phyloP scores from a whole-genome alignment of 78 protist genomes.

The Cavenderia fasciculata region DNA sequence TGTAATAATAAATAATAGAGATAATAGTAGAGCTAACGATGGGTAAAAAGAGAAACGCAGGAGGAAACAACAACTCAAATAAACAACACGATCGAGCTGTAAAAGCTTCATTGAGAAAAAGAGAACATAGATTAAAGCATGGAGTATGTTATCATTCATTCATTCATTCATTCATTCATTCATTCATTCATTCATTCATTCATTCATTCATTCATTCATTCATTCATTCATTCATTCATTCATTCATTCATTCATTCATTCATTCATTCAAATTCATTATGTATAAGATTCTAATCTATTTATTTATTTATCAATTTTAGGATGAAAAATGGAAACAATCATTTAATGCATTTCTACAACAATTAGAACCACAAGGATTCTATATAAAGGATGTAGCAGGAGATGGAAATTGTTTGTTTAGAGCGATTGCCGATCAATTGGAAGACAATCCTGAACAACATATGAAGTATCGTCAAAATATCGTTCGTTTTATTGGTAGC shows the following conservation, averaged over 20 bases:
- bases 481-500: constrained; percentile 23
- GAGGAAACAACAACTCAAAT: not conserved
- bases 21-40: not conserved
- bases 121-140: constrained; percentile 50
- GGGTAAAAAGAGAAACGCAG: constrained; percentile 26
- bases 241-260: not conserved
- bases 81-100: constrained; percentile 35
- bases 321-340: constrained; percentile 75
- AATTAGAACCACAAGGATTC: constrained; percentile 63
- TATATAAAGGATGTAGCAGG: constrained; percentile 84
- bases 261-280: not conserved
- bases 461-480: constrained; percentile 52
- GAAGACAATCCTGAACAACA: constrained; percentile 74
- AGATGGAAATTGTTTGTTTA: constrained; percentile 86
- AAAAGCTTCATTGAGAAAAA: constrained; percentile 7
- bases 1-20: no score
- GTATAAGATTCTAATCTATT: not conserved
- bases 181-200: not conserved
- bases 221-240: not conserved
- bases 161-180: not conserved
- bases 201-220: not conserved
- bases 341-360: constrained; percentile 23
- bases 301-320: constrained; percentile 1
- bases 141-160: constrained; percentile 38
- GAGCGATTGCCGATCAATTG: constrained; percentile 81